Base-by-base conservation (phyloP, 2,329 filamentous ascomycete species). In the Botrytis deweyae region DNA sequence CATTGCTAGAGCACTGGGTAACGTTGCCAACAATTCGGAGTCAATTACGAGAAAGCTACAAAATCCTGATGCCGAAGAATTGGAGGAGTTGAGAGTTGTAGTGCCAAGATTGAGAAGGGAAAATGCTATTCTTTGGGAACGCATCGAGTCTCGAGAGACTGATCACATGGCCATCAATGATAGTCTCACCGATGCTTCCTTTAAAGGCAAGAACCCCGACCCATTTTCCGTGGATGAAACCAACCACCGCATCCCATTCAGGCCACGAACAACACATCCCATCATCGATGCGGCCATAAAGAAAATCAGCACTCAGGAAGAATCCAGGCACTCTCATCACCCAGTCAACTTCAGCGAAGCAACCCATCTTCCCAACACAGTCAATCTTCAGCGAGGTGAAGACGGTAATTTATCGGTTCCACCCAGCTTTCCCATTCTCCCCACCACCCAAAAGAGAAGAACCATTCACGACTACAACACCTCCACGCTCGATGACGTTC, bases 51-150 rank as follows among this genome's bases (percentile, higher is more conserved):
- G 42, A 6, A 55, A 62, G 1, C 1, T 33, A 29, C 25, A 4
- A 9, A 20, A 42, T 44, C 55, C 64, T n/a, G 63, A 46, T n/a
- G 18, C 73, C 7, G 70, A 59, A 16, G 70, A 75, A 42, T n/a
- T 75, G 46, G 36, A 40, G 4, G 72, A 75, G 12, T 64, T 78
- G 33, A 73, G 77, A 33, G 42, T 61, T 7, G 78, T 78, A 58
- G 73, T 78, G 55, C 73, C 76, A n/a, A 66, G 40, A 46, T 69
- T 79, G 46, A 72, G 68, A 66, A 76, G 70, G 22, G 76, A 78
- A 14, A 78, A 77, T 74, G 49, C 58, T 2, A 16, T 63, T 3
- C 68, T 78, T 22, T 71, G 72, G 73, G 42, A 55, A 55, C 49
- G 49, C 12, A 55, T 55, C 8, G 49, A 55, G 25, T 55, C 25